Evolutionary conservation across 1,284 basidiomycete species (phyloP), one percentile per base, ranked within the genome.

Genomic region (Microbotryum violaceum): DNA sequence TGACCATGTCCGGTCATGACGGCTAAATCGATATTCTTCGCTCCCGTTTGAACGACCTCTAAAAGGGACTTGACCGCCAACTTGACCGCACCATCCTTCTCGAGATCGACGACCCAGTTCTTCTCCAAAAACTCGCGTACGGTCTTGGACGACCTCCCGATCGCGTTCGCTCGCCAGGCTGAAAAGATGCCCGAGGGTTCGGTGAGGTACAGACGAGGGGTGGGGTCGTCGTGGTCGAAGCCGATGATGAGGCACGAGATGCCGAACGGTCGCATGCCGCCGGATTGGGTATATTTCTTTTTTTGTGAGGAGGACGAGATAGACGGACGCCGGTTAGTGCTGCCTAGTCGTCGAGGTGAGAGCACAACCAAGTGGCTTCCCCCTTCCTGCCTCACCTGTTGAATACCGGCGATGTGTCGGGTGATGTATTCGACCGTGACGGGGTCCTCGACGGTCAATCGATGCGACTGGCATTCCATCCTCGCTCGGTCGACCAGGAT

Each of bases 341-440:
- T 27, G 27, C 27, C 6, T 27, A 27, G 27, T 93, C 66, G 27
- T 27, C 6, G 4, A 27, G 4, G 27, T 27, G 27, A 27, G 27
- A 27, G 27, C 27, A 27, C 27, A 27, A 27, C 27, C 27, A n/a
- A n/a, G n/a, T n/a, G n/a, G n/a, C n/a, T n/a, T n/a, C n/a, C n/a
- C n/a, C n/a, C n/a, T n/a, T n/a, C n/a, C n/a, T n/a, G n/a, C n/a
- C n/a, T 46, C 61, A 91, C 91, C 81, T 98, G 96, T 78, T 98
- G 93, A 67, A 98, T 91, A 18, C 92, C 91, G 57, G 96, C 96
- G 72, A 99, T 88, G 78, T 97, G 88, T 75, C 96, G 85, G 27
- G 96, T 97, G 71, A 99, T 97, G 75, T 98, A 98, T 77, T 99
- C 96, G 54, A 98, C 87, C 4, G 90, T 93, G 47, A 97, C 93